Conservation (phyloP, 2,329 filamentous ascomycete genomes). For the Ophiosphaerella korrae region DNA sequence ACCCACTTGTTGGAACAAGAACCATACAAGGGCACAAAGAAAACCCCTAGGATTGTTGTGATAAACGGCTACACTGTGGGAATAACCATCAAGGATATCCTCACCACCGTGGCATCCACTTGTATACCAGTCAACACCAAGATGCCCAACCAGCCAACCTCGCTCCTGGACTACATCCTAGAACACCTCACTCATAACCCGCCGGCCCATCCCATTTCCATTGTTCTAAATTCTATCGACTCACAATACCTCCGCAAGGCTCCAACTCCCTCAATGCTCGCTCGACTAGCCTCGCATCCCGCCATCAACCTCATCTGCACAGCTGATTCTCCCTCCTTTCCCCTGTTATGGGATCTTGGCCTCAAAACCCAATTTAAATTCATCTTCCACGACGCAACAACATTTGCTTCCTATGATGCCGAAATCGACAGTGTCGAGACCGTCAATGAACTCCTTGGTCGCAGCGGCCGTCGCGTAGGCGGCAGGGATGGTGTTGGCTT, state of each 20-base stretch:
- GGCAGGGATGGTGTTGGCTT: slow-evolving; percentile 92
- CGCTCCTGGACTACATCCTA: slow-evolving; percentile 71
- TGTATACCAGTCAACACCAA: slow-evolving; percentile 59
- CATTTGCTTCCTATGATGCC: slow-evolving; percentile 73
- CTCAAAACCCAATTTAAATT: slow-evolving; percentile 84
- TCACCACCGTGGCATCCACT: slow-evolving; percentile 70
- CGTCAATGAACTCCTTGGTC: slow-evolving; percentile 83
- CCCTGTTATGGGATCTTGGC: slow-evolving; percentile 86
- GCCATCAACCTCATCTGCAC: slow-evolving; percentile 76
- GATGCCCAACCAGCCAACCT: slow-evolving; percentile 67
- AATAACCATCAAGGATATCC: slow-evolving; percentile 70
- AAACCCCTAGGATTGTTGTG: slow-evolving; percentile 70
- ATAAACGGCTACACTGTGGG: slow-evolving; percentile 82
- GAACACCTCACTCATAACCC: slow-evolving; percentile 59
- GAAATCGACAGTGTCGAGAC: slow-evolving; percentile 88
- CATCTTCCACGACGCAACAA: slow-evolving; percentile 92
- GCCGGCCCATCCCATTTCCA: slow-evolving; percentile 57
- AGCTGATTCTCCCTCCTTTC: slow-evolving; percentile 85
- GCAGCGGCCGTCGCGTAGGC: slow-evolving; percentile 77
- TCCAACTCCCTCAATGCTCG: slow-evolving; percentile 71
- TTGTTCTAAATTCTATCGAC: slow-evolving; percentile 88
- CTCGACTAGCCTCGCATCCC: slow-evolving; percentile 75
- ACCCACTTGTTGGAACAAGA: slow-evolving; percentile 42
- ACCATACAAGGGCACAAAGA: slow-evolving; percentile 36
- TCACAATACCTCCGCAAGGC: slow-evolving; percentile 74